Conservation (phyloP, 495 filamentous ascomycete genomes). For the Podospora pseudoanserina region DNA sequence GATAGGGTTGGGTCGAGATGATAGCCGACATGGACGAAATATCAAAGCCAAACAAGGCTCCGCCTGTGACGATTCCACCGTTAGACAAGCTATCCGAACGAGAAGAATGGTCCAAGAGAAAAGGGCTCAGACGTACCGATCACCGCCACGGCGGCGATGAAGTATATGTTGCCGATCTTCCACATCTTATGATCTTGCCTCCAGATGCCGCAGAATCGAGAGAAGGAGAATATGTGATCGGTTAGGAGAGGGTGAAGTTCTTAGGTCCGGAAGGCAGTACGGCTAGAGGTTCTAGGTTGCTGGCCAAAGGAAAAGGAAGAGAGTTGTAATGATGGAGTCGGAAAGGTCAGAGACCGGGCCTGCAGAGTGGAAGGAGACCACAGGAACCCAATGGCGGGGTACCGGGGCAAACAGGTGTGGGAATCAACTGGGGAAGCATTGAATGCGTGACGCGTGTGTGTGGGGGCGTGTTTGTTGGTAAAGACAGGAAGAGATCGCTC, state of each 20-base stretch:
- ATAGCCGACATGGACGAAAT: slow-evolving; percentile 69
- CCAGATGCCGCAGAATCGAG: neutral
- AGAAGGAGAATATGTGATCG: neutral
- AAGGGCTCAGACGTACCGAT: slow-evolving; percentile 39
- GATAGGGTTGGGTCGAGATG: slow-evolving; percentile 57
- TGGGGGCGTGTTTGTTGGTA: neutral
- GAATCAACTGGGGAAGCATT: neutral
- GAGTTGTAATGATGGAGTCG: neutral
- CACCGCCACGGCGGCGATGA: slow-evolving; percentile 71
- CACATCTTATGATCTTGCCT: slow-evolving; percentile 34
- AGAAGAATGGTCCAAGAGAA: neutral
- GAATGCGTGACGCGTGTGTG: neutral
- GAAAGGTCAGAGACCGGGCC: neutral
- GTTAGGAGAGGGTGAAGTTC: neutral
- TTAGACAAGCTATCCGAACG: neutral
- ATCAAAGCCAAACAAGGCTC: slow-evolving; percentile 74
- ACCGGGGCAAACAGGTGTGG: neutral
- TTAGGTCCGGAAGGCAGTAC: neutral
- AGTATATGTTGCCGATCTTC: slow-evolving; percentile 65
- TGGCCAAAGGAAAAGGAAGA: neutral
- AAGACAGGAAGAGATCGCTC: neutral
- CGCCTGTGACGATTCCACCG: slow-evolving; percentile 45
- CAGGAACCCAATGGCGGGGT: neutral
- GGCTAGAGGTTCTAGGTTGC: neutral
- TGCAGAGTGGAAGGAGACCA: neutral